These are phyloP conservation scores for Acacia pycnantha DNA, from an alignment of 331 rosid genomes.

Conservation along the genomic window DNA sequence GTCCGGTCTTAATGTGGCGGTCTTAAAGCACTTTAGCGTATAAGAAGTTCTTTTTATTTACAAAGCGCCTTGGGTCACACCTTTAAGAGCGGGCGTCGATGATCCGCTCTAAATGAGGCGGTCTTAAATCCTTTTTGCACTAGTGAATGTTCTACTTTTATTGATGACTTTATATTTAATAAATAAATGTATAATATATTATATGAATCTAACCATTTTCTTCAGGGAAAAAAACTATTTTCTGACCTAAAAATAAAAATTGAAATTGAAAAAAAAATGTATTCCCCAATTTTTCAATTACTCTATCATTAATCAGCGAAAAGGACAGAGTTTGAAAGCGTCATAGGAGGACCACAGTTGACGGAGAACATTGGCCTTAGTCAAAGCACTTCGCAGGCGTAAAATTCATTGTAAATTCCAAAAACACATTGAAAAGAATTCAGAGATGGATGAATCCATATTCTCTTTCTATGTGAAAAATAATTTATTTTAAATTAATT, in stretches of 20 bases:
- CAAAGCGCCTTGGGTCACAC: too few species aligned
- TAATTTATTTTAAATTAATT: neutral
- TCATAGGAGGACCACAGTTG: neutral
- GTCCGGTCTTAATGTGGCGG: too few species aligned
- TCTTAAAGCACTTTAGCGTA: too few species aligned
- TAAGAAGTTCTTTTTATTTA: too few species aligned
- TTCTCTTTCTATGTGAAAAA: neutral
- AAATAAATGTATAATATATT: neutral
- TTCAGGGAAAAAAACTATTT: too few species aligned
- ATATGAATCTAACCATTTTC: neutral
- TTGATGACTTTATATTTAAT: neutral
- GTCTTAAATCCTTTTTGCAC: too few species aligned
- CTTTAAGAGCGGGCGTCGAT: too few species aligned
- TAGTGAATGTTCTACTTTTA: too few species aligned
- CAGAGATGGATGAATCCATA: neutral
- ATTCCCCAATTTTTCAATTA: neutral
- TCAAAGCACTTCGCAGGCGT: neutral
- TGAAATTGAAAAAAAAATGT: too few species aligned
- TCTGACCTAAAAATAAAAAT: too few species aligned
- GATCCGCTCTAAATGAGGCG: too few species aligned
- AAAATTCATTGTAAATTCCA: neutral
- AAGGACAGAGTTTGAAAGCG: neutral
- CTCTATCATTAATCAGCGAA: neutral
- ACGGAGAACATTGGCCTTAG: neutral
- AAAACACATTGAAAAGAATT: too few species aligned